phyloP scores from a whole-genome alignment of 768 basidiomycete species.

The Tubosaeta brunneosetosa region DNA sequence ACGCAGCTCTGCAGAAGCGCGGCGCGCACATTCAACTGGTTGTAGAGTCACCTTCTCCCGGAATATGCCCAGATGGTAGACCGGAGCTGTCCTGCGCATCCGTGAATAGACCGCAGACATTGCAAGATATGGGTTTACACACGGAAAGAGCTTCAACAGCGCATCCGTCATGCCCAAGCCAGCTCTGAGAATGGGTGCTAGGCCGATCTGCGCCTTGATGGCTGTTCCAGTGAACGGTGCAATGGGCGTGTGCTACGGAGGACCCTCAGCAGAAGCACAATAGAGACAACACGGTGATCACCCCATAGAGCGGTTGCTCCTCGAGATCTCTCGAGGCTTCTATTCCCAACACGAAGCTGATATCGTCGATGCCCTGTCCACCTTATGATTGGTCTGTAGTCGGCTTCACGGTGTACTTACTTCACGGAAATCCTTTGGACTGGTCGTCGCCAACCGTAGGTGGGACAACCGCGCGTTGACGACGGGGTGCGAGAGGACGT shows the following conservation, averaged over 20 bases:
- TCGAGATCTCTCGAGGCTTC: conserved; percentile 73
- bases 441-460: conserved; percentile 57
- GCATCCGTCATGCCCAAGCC: conserved; percentile 93
- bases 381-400: conserved; percentile 1
- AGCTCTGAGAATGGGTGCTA: conserved; percentile 90
- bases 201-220: conserved; percentile 74
- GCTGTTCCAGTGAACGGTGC: conserved; percentile 70
- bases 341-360: conserved; percentile 76
- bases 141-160: conserved; percentile 81
- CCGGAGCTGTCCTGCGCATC: conserved; percentile 58
- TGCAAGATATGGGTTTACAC: conserved; percentile 30
- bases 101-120: not conserved
- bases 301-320: conserved; percentile 58
- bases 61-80: conserved; percentile 88
- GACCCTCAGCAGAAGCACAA: not conserved
- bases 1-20: not conserved
- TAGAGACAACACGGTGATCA: conserved; percentile 26
- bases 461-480: conserved; percentile 70
- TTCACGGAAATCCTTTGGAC: conserved; percentile 75
- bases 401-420: conserved; percentile 31
- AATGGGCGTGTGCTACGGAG: conserved; percentile 67
- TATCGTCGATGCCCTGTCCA: conserved; percentile 62
- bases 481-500: conserved; percentile 65
- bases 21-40: conserved; percentile 79
- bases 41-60: conserved; percentile 83